A percentile compares a stretch with the other conserved stretches of the same genome.
Conservation (phyloP, 495 filamentous ascomycete genomes). For the Penicillium dipodomyicola region DNA sequence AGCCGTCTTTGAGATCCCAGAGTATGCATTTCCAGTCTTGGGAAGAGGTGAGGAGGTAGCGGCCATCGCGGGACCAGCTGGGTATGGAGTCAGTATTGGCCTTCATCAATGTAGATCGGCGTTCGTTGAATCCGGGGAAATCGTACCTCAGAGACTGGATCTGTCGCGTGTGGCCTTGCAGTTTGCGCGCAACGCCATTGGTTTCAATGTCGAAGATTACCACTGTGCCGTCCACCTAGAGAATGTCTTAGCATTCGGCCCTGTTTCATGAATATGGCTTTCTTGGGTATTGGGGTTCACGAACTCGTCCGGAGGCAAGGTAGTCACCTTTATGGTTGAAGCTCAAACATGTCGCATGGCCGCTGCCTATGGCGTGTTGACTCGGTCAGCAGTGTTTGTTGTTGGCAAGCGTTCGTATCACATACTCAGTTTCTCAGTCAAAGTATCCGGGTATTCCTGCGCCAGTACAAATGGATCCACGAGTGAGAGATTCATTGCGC, state of each 20-base stretch:
- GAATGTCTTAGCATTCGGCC: conserved; percentile 6
- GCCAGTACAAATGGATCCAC: conserved; percentile 81
- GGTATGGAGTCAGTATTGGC: conserved; percentile 16
- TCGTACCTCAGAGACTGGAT: conserved; percentile 74
- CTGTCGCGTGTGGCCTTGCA: conserved; percentile 85
- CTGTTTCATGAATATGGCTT: neutral
- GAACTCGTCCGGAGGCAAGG: conserved; percentile 83
- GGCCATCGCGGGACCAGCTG: conserved; percentile 89
- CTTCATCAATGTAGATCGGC: neutral
- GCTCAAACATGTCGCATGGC: conserved; percentile 68
- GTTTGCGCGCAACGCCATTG: conserved; percentile 88
- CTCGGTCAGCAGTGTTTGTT: neutral
- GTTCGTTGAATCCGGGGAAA: neutral
- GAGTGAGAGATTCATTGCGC: conserved; percentile 72
- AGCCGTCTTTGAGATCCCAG: conserved; percentile 84
- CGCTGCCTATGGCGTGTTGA: conserved; percentile 45
- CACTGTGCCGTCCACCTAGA: conserved; percentile 79
- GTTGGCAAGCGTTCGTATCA: neutral
- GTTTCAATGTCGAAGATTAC: conserved; percentile 97
- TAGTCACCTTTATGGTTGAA: conserved; percentile 95
- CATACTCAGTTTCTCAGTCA: conserved; percentile 79
- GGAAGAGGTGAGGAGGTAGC: conserved; percentile 90
- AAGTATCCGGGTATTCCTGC: conserved; percentile 89
- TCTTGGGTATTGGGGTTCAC: conserved; percentile 18
- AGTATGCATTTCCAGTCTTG: conserved; percentile 94